These are phyloP conservation scores for Leishmania guyanensis DNA, from an alignment of 208 protist genomes.

Conservation along the genomic window DNA sequence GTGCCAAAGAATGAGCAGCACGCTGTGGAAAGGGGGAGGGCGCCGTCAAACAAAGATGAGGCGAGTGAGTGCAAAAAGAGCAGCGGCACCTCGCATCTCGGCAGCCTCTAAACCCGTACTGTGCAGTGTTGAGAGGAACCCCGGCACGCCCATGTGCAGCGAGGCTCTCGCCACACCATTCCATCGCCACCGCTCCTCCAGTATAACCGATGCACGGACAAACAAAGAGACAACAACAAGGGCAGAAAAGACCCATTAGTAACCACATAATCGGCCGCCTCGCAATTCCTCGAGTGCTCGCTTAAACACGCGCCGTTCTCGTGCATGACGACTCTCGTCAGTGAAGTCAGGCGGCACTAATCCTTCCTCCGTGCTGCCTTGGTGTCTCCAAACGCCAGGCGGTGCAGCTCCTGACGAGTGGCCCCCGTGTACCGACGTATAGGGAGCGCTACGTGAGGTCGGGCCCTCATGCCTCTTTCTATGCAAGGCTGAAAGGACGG, in stretches of 20 bases:
- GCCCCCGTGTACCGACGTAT: background rate
- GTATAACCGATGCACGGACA: background rate
- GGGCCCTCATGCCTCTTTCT: constrained; percentile 9
- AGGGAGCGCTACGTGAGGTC: background rate
- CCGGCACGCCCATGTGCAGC: background rate
- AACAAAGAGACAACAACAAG: background rate
- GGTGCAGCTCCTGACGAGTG: background rate
- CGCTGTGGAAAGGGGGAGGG: background rate
- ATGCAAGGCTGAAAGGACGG: constrained; percentile 18
- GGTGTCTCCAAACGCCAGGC: background rate
- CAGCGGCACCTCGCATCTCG: background rate
- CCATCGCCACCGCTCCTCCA: background rate
- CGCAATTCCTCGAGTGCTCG: constrained; percentile 32
- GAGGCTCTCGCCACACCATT: background rate
- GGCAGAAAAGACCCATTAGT: constrained; percentile 1
- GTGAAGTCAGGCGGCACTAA: background rate
- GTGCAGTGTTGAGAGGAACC: background rate
- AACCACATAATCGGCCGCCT: constrained; percentile 5
- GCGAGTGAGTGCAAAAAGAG: background rate
- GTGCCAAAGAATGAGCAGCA: background rate
- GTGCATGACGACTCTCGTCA: background rate
- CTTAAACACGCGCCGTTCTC: constrained; percentile 25
- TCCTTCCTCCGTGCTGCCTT: background rate
- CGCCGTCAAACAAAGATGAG: background rate
- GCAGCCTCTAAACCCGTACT: background rate